Conservation (phyloP, 106 monocot genomes). For the Acanthochlamys bracteata region DNA sequence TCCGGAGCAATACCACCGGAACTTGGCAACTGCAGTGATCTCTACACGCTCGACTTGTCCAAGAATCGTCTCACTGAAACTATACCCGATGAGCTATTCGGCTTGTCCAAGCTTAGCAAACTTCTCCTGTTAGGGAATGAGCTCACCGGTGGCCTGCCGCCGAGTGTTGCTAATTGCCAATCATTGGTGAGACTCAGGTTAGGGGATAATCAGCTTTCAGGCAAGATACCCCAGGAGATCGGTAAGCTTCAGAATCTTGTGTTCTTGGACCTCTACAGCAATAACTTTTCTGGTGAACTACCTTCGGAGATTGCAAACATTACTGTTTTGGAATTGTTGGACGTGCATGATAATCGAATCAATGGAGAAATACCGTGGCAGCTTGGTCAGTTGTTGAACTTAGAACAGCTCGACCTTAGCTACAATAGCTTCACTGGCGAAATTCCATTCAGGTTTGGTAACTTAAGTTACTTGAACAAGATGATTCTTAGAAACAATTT, state of each 20-base stretch:
- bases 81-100: conserved; percentile 69
- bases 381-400: conserved; percentile 60
- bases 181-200: conserved; percentile 76
- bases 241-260: conserved; percentile 61
- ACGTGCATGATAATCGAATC: conserved; percentile 61
- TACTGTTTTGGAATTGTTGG: conserved; percentile 66
- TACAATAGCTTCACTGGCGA: conserved; percentile 58
- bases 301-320: conserved; percentile 49
- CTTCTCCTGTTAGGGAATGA: conserved; percentile 67
- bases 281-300: conserved; percentile 42
- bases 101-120: conserved; percentile 77
- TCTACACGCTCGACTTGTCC: conserved; percentile 76
- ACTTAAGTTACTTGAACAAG: conserved; percentile 63
- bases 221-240: conserved; percentile 51
- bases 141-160: conserved; percentile 42
- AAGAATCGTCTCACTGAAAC: conserved; percentile 55
- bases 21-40: conserved; percentile 57
- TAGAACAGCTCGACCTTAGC: conserved; percentile 88
- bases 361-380: conserved; percentile 53
- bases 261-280: conserved; percentile 60
- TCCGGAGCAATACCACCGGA: conserved; percentile 53
- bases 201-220: conserved; percentile 65
- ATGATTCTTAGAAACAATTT: conserved; percentile 55
- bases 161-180: conserved; percentile 41
- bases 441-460: conserved; percentile 61